Percentiles rank a stretch among this genome's conserved stretches.
Evolutionary conservation across 208 protist species (phyloP).

Genomic region (Wallacemonas collosoma): DNA sequence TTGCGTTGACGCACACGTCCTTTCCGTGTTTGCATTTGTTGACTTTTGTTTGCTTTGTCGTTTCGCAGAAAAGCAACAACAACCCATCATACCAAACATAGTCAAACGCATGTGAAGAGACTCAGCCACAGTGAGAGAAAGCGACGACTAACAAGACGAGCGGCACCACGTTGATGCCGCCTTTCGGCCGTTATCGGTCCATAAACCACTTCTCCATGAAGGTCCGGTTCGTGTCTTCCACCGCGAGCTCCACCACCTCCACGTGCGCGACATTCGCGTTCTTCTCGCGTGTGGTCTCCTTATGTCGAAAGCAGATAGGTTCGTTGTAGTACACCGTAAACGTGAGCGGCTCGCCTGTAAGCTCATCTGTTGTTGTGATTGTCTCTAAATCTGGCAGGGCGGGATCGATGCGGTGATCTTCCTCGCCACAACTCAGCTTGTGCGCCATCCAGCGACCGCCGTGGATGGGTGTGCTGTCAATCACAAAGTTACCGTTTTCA

Average conservation of each 20-base stretch:
- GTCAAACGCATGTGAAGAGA: no score
- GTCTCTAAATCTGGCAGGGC: conserved; percentile 60
- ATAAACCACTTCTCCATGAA: conserved; percentile 79
- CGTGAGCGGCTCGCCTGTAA: conserved; percentile 21
- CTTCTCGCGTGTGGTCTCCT: conserved; percentile 56
- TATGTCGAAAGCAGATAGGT: conserved; percentile 71
- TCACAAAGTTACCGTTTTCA: conserved; percentile 58
- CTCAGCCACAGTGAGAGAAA: no score
- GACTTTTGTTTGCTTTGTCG: no score
- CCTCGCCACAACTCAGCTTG: conserved; percentile 56
- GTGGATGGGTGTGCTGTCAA: conserved; percentile 46
- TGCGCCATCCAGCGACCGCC: conserved; percentile 70
- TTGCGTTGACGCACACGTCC: no score
- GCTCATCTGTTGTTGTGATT: conserved; percentile 33
- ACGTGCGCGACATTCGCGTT: conserved; percentile 57
- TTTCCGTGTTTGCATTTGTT: no score
- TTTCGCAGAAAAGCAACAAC: no score
- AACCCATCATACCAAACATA: no score
- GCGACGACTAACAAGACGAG: no score
- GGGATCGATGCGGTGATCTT: conserved; percentile 64
- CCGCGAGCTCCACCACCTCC: conserved; percentile 80
- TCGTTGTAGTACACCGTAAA: conserved; percentile 69
- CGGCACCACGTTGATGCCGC: not conserved
- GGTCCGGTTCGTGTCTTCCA: conserved; percentile 47
- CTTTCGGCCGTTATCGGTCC: conserved; percentile 39